Conservation (phyloP, 768 basidiomycete genomes). For the Hirschioporus abietinus region DNA sequence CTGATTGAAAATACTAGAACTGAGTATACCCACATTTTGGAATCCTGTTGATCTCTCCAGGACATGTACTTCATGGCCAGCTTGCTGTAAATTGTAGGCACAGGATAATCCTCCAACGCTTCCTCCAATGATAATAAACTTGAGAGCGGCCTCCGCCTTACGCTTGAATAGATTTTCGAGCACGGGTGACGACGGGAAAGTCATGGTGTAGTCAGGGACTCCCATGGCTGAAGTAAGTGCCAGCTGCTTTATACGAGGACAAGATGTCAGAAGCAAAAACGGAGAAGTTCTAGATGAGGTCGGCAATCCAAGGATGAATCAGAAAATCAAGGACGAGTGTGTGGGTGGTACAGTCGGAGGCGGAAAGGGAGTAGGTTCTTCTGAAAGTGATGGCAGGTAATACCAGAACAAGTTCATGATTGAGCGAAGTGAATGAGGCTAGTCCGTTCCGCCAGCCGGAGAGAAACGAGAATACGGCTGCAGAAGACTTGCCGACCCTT, state of each 20-base stretch:
- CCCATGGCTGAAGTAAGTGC: neutral
- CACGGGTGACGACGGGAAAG: neutral
- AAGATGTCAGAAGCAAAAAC: neutral
- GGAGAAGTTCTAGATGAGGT: neutral
- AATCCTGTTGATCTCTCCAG: constrained; percentile 14
- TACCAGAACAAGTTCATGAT: neutral
- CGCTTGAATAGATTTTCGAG: neutral
- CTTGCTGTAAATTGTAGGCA: neutral
- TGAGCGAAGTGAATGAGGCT: neutral
- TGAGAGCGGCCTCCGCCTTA: neutral
- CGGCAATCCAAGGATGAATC: neutral
- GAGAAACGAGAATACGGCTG: neutral
- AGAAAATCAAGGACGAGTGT: neutral
- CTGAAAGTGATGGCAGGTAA: no score
- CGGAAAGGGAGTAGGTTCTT: neutral
- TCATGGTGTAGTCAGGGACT: neutral
- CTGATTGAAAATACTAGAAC: neutral
- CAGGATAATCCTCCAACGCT: neutral
- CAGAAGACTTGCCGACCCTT: no score
- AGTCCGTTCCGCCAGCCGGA: neutral
- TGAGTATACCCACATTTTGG: constrained; percentile 15
- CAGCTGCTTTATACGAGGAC: neutral
- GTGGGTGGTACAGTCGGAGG: neutral
- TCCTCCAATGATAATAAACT: neutral
- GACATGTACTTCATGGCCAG: neutral